phyloP scores from a whole-genome alignment of 2,329 filamentous ascomycete species.

The Alternaria consortialis region DNA sequence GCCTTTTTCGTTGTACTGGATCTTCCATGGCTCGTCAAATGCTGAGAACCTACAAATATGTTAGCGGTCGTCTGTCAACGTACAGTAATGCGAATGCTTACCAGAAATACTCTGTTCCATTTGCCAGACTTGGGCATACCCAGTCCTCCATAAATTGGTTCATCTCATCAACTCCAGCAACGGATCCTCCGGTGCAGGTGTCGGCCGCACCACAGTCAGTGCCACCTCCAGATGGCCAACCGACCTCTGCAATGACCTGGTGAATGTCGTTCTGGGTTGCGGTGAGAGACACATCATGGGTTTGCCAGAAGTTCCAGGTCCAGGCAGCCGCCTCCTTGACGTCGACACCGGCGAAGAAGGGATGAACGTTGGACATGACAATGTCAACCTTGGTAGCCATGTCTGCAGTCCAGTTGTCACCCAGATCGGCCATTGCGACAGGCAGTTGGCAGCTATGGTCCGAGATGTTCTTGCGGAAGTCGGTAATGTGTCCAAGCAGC shows the following conservation, averaged over 20 bases:
- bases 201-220: slow-evolving; percentile 72
- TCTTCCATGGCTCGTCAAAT: slow-evolving; percentile 97
- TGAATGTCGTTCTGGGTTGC: slow-evolving; percentile 58
- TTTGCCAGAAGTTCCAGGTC: slow-evolving; percentile 85
- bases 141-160: slow-evolving; percentile 88
- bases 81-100: slow-evolving; percentile 49
- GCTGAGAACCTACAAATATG: slow-evolving; percentile 74
- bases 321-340: slow-evolving; percentile 75
- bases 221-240: slow-evolving; percentile 87
- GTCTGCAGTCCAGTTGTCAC: slow-evolving; percentile 80
- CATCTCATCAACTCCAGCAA: slow-evolving; percentile 81
- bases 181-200: slow-evolving; percentile 71
- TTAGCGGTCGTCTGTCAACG: slow-evolving; percentile 12
- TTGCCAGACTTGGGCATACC: slow-evolving; percentile 80
- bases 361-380: slow-evolving; percentile 96
- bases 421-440: slow-evolving; percentile 87
- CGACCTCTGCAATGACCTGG: slow-evolving; percentile 88
- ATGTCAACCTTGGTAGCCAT: slow-evolving; percentile 79
- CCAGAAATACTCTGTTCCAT: slow-evolving; percentile 95
- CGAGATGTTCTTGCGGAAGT: slow-evolving; percentile 74
- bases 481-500: slow-evolving; percentile 70
- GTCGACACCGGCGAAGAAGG: slow-evolving; percentile 86
- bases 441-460: slow-evolving; percentile 72
- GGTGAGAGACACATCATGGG: slow-evolving; percentile 71
- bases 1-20: slow-evolving; percentile 69